Conservation (phyloP, 2,329 filamentous ascomycete genomes). For the Coleophoma cylindrospora region DNA sequence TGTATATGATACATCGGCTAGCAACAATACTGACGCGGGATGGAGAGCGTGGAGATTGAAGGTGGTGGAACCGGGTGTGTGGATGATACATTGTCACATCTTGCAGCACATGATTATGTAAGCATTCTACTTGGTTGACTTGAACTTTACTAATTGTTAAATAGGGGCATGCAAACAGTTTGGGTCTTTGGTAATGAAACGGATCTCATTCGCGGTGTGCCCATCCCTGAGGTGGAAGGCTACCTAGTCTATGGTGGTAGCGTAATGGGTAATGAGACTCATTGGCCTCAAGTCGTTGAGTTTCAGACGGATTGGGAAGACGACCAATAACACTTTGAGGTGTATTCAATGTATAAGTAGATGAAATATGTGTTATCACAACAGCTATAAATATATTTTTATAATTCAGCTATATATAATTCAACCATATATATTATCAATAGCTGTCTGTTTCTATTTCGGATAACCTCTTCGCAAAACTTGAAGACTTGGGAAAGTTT, state of each 20-base stretch:
- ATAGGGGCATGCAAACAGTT: slow-evolving; percentile 27
- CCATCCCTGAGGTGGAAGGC: slow-evolving; percentile 21
- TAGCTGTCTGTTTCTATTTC: no score
- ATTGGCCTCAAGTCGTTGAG: slow-evolving; percentile 14
- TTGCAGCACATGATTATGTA: slow-evolving; percentile 42
- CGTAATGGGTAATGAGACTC: slow-evolving; percentile 23
- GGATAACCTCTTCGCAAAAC: no score
- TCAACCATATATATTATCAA: no score
- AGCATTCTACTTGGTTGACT: no score
- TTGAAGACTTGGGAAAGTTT: no score
- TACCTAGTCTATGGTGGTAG: slow-evolving; percentile 27
- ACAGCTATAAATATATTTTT: no score
- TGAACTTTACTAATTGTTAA: no score
- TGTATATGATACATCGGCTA: slow-evolving; percentile 31
- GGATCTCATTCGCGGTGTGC: slow-evolving; percentile 16
- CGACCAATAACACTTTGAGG: background rate
- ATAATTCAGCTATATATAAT: no score
- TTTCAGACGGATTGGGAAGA: background rate
- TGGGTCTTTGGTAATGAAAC: slow-evolving; percentile 30
- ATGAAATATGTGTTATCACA: no score
- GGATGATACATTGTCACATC: slow-evolving; percentile 46
- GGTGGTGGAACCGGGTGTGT: slow-evolving; percentile 40
- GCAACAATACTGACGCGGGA: slow-evolving; percentile 29
- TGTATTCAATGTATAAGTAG: no score
- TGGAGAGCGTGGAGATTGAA: slow-evolving; percentile 47